Base-by-base conservation (phyloP, 495 filamentous ascomycete species). In the Baudoinia panamericana region DNA sequence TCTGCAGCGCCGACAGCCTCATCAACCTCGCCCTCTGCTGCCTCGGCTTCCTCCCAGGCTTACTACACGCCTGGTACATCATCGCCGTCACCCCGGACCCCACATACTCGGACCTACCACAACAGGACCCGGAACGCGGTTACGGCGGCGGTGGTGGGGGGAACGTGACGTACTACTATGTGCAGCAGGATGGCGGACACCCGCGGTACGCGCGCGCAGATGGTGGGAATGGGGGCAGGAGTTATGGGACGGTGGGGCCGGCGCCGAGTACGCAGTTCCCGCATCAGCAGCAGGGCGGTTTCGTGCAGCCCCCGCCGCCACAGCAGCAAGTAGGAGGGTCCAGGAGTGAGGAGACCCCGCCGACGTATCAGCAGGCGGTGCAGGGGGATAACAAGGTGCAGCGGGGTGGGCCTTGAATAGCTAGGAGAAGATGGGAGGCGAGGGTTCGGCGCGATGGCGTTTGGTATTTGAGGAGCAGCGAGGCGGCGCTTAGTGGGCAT, bases 21-120 rank as follows among this genome's bases (percentile, higher is more conserved):
- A 94, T 97, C 69, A 96, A 96, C 66, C 73, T 97, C 60, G 79
- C 84, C 38, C 84, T 97, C 49, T 87, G 80, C 64, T 42, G 47
- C 33, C 80, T 97, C 30, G 88, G 92, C 60, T 92, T 73, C 61
- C 66, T 97, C 47, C 90, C 90, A 16, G 90, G 90, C 38, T 75
- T 96, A 18, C 62, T 97, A 5, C 90, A 97, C 63, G 72, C 90
- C 56, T 96, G 87, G 87, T 97, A 96, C 74, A 94, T 97, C 63
- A 93, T 97, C 67, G 65, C 79, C 56, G 79, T 80, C 56, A 84
- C 80, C 59, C 92, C 92, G 19, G 87, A 95, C 22, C 63, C 65
- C 60, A 72, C 52, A 20, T 74, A 70, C 46, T 68, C 70, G 44
- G 84, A 90, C 60, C 67, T 77, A 33, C 56, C 64, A 24, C 63